phyloP scores from a whole-genome alignment of 305 asterid species.

The Fraxinus dipetala region DNA sequence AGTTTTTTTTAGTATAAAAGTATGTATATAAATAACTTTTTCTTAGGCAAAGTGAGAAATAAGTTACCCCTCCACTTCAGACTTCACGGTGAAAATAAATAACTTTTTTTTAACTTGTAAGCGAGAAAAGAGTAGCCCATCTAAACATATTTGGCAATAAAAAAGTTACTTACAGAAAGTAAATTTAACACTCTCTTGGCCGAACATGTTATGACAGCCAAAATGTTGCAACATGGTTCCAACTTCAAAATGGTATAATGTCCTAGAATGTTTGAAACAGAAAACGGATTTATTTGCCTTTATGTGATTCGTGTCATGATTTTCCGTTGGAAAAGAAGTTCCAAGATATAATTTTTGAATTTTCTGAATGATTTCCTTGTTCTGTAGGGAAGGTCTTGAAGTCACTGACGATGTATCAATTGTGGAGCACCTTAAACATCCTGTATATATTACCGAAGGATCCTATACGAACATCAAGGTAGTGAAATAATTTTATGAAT shows the following conservation, averaged over 20 bases:
- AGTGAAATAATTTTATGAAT: conserved; percentile 1
- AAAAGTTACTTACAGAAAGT: neutral
- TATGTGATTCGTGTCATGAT: neutral
- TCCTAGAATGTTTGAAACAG: neutral
- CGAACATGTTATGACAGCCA: neutral
- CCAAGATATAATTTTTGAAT: neutral
- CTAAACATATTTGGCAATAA: neutral
- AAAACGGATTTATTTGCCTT: neutral
- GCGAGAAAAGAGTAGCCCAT: neutral
- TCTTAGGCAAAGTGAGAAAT: neutral
- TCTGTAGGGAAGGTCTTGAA: conserved; percentile 81
- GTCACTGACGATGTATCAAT: conserved; percentile 96
- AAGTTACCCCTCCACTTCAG: neutral
- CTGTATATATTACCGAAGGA: conserved; percentile 88
- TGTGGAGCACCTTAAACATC: conserved; percentile 85
- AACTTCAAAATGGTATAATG: neutral
- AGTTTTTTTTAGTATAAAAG: neutral
- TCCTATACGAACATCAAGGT: conserved; percentile 98
- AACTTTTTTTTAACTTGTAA: neutral
- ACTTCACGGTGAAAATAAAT: neutral
- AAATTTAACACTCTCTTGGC: neutral
- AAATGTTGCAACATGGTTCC: neutral
- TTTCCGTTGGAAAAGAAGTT: neutral
- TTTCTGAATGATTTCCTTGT: neutral
- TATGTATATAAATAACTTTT: neutral